A percentile compares a stretch with the other conserved stretches of the same genome.
phyloP scores from a whole-genome alignment of 768 basidiomycete species.

The Lyophyllum decastes region DNA sequence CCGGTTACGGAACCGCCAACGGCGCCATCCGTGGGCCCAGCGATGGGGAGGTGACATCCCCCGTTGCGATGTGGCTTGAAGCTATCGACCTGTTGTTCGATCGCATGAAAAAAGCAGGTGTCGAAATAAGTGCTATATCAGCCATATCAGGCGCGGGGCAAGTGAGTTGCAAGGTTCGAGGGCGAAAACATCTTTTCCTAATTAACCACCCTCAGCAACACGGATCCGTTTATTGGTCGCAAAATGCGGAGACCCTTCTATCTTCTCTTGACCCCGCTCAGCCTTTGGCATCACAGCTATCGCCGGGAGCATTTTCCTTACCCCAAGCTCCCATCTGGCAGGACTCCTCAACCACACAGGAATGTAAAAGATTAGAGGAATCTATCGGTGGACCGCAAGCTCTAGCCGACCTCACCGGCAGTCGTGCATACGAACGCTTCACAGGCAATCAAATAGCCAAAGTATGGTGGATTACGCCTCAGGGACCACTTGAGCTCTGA shows the following conservation, averaged over 20 bases:
- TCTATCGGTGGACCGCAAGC: conserved; percentile 69
- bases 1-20: conserved; percentile 64
- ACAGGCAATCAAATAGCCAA: conserved; percentile 84
- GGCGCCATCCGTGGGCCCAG: conserved; percentile 67
- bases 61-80: conserved; percentile 84
- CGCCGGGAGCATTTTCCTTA: conserved; percentile 66
- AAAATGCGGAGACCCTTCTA: conserved; percentile 50
- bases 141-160: conserved; percentile 81
- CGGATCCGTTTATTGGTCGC: conserved; percentile 84
- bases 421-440: conserved; percentile 85
- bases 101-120: conserved; percentile 56
- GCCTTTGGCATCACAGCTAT: conserved; percentile 59
- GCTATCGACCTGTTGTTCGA: conserved; percentile 79
- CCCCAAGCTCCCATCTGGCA: conserved; percentile 85
- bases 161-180: conserved; percentile 36
- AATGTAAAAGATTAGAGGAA: conserved; percentile 70
- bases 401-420: conserved; percentile 77
- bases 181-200: neutral
- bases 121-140: conserved; percentile 57
- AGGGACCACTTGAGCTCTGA: neutral
- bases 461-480: conserved; percentile 33
- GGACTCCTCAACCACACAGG: conserved; percentile 80
- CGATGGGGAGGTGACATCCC: conserved; percentile 75
- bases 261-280: conserved; percentile 51
- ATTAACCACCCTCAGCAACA: conserved; percentile 68